phyloP scores from a whole-genome alignment of 2,329 filamentous ascomycete species.

The Xylariaceae sp. region DNA sequence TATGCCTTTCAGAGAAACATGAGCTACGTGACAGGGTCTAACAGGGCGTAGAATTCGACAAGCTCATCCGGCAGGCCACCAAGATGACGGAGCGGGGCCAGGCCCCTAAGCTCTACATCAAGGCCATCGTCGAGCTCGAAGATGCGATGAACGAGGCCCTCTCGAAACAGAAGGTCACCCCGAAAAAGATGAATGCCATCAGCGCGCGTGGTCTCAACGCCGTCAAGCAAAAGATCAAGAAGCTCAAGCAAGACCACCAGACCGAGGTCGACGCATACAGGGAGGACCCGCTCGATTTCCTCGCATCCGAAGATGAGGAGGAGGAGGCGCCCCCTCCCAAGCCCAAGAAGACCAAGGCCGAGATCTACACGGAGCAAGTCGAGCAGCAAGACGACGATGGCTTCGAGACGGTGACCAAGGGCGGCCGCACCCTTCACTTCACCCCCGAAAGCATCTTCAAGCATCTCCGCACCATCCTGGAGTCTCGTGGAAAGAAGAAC shows the following conservation, averaged over 20 bases:
- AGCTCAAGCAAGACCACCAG: slow-evolving; percentile 94
- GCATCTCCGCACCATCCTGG: slow-evolving; percentile 86
- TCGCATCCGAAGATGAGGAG: slow-evolving; percentile 60
- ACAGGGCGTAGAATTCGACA: slow-evolving; percentile 73
- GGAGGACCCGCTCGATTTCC: slow-evolving; percentile 47
- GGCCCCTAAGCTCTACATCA: slow-evolving; percentile 86
- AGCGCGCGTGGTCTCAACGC: slow-evolving; percentile 92
- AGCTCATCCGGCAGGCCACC: slow-evolving; percentile 78
- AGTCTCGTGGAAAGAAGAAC: slow-evolving; percentile 98
- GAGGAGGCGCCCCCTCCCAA: slow-evolving; percentile 55
- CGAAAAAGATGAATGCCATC: slow-evolving; percentile 98
- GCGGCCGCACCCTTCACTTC: slow-evolving; percentile 83
- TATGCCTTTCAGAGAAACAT: slow-evolving; percentile 40
- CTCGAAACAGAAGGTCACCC: slow-evolving; percentile 89
- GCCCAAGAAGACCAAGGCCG: slow-evolving; percentile 48
- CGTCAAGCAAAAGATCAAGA: slow-evolving; percentile 97
- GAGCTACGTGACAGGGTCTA: slow-evolving; percentile 1
- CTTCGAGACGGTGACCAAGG: slow-evolving; percentile 82
- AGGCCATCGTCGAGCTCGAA: slow-evolving; percentile 88
- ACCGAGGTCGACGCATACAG: slow-evolving; percentile 82
- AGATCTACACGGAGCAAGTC: slow-evolving; percentile 45
- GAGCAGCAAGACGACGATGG: slow-evolving; percentile 71
- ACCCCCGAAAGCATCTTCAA: slow-evolving; percentile 98
- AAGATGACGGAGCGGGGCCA: slow-evolving; percentile 74
- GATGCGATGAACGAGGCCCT: slow-evolving; percentile 90